Base-by-base conservation (phyloP, 1,284 basidiomycete genomes). In the Puccinia coronata region DNA sequence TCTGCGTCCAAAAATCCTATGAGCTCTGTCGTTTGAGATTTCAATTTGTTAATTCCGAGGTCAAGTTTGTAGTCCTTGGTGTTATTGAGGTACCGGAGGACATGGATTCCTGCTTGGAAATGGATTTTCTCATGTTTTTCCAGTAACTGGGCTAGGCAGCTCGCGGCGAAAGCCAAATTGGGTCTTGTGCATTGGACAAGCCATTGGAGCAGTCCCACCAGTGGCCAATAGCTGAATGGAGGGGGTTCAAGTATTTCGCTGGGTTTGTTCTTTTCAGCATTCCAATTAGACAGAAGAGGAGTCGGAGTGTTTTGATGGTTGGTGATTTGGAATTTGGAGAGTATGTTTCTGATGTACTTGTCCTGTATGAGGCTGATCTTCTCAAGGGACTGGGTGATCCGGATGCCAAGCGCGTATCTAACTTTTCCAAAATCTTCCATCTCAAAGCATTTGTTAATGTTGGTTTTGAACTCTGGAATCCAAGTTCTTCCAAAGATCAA, bases 141-240 rank as follows among this genome's bases (percentile, higher is more conserved):
- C 3, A 69, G 39, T 16, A 69, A 69, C 43, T 69, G 65, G 36
- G 65, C 6, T 6, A 69, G 65, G 36, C 36, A 69, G 65, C 39
- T 43, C 18, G 43, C 28, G 12, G 39, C 43, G 25, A 69, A 69
- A 14, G 36, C 65, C 39, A 69, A 39, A 34, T 69, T n/a, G 12
- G 65, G 65, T 69, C 36, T 9, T 11, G 65, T 69, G n/a, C 65
- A 69, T n/a, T 69, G 65, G 9, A 69, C 65, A 5, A 69, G 65
- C 36, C 43, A 49, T 43, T 69, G 65, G 8, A 69, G 36, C n/a
- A n/a, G n/a, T n/a, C n/a, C n/a, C n/a, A n/a, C n/a, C n/a, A n/a
- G n/a, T n/a, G n/a, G n/a, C n/a, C 65, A 12, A 25, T 69, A 43
- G 36, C 25, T 69, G 39, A 69, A 63, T 6, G 59, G 59, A 14